Evolutionary conservation across 164 flowering plant genomes (phyloP).

Genomic region (Dillenia turbinata): DNA sequence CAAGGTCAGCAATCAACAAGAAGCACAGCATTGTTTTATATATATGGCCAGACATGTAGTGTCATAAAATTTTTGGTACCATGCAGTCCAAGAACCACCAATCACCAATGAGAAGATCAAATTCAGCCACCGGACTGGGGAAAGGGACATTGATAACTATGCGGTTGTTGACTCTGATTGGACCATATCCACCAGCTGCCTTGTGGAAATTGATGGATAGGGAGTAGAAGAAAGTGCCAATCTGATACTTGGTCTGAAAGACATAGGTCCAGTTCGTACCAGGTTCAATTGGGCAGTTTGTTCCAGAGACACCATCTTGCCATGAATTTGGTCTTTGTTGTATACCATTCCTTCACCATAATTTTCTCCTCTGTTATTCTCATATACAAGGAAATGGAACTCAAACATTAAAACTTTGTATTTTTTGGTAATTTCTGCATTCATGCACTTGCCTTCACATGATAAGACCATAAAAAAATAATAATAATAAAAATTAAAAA

Average conservation of each 20-base stretch:
- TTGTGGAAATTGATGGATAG: conserved; percentile 57
- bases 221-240: conserved; percentile 68
- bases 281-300: conserved; percentile 70
- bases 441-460: no score
- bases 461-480: not conserved
- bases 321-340: conserved; percentile 68
- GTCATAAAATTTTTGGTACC: conserved; percentile 14
- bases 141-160: conserved; percentile 55
- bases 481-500: not conserved
- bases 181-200: conserved; percentile 70
- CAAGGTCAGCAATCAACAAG: not conserved
- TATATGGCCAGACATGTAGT: conserved; percentile 3
- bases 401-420: no score
- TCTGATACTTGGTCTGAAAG: conserved; percentile 68
- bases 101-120: conserved; percentile 70
- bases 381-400: no score
- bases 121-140: conserved; percentile 52
- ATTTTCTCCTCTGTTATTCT: no score
- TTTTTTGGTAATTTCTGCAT: no score
- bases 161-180: conserved; percentile 64
- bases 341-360: conserved; percentile 60
- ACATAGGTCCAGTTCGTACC: conserved; percentile 64
- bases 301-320: conserved; percentile 84
- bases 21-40: not conserved
- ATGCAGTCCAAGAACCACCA: conserved; percentile 36